These are phyloP conservation scores for Kluyveromyces aestuarii DNA, from an alignment of 805 yeast species.

Conservation along the genomic window DNA sequence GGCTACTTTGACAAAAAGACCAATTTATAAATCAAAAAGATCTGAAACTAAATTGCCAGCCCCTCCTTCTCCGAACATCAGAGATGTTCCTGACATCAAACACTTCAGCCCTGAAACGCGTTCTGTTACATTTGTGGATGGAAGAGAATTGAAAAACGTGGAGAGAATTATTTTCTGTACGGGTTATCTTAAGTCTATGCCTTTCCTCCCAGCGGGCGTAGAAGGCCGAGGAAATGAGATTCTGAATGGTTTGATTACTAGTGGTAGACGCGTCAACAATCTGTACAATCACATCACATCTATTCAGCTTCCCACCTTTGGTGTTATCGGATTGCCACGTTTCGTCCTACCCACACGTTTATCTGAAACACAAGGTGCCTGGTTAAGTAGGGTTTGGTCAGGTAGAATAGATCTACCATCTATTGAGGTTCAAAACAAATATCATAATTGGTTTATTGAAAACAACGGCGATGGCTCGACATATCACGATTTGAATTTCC, in stretches of 20 bases:
- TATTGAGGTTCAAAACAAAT: conserved; percentile 35
- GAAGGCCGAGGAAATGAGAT: conserved; percentile 8
- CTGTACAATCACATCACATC: conserved; percentile 50
- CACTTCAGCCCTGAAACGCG: conserved; percentile 31
- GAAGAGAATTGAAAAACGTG: conserved; percentile 35
- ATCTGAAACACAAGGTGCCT: conserved; percentile 53
- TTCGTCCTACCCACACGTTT: conserved; percentile 52
- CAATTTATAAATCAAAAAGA: conserved; percentile 42
- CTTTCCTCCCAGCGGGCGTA: conserved; percentile 39
- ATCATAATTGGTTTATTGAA: conserved; percentile 32
- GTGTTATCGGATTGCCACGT: conserved; percentile 50
- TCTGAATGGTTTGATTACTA: conserved; percentile 32
- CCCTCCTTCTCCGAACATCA: conserved; percentile 33
- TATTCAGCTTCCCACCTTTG: conserved; percentile 49
- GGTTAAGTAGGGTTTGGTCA: conserved; percentile 52
- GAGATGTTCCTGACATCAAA: conserved; percentile 36
- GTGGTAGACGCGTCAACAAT: conserved; percentile 41
- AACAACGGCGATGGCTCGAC: conserved; percentile 38
- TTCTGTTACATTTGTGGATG: conserved; percentile 41
- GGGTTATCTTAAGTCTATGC: conserved; percentile 61
- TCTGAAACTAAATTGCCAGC: conserved; percentile 36
- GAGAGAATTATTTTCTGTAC: conserved; percentile 63
- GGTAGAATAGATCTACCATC: conserved; percentile 47
- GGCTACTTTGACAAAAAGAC: conserved; percentile 33
- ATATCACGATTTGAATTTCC: conserved; percentile 46